phyloP scores from a whole-genome alignment of 768 basidiomycete genomes.

The Phanerochaete sordida region DNA sequence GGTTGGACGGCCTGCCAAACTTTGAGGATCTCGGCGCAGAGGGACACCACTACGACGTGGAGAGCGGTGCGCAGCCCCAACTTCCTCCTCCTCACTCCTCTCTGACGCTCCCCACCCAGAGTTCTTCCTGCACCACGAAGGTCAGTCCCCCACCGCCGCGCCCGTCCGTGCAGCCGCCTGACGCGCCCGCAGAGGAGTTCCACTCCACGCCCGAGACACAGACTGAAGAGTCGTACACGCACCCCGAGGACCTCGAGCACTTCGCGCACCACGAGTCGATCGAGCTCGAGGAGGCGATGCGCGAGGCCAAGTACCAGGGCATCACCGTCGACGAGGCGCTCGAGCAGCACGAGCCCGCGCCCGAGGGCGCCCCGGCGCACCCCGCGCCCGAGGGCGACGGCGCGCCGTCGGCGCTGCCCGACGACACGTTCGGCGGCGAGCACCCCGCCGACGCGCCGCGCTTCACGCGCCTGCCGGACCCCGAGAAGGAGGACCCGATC shows the following conservation, averaged over 20 bases:
- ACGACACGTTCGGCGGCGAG: conserved; percentile 19
- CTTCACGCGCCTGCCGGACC: conserved; percentile 54
- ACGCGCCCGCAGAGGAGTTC: conserved; percentile 60
- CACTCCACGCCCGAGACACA: conserved; percentile 98
- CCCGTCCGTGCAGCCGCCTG: conserved; percentile 2
- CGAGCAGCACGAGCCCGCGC: conserved; percentile 43
- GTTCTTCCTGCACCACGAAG: conserved; percentile 98
- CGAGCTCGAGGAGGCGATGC: conserved; percentile 78
- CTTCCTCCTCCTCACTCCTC: background rate
- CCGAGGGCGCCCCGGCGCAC: conserved; percentile 5
- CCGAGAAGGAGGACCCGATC: conserved; percentile 67
- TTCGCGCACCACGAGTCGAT: conserved; percentile 87
- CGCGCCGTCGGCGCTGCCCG: background rate
- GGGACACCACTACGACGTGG: conserved; percentile 91
- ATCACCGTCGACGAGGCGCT: conserved; percentile 72
- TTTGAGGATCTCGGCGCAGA: conserved; percentile 84
- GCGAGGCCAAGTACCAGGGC: conserved; percentile 83
- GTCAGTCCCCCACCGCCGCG: conserved; percentile 30
- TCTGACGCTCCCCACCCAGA: conserved; percentile 37
- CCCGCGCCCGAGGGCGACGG: background rate
- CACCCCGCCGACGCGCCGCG: conserved; percentile 42
- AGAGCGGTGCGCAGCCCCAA: conserved; percentile 63
- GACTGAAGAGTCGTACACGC: conserved; percentile 90
- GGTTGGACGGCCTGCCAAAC: conserved; percentile 74
- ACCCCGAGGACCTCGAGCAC: conserved; percentile 92